Base-by-base conservation (phyloP, 192 early-diverging fungal species). In the Cladochytrium replicatum region DNA sequence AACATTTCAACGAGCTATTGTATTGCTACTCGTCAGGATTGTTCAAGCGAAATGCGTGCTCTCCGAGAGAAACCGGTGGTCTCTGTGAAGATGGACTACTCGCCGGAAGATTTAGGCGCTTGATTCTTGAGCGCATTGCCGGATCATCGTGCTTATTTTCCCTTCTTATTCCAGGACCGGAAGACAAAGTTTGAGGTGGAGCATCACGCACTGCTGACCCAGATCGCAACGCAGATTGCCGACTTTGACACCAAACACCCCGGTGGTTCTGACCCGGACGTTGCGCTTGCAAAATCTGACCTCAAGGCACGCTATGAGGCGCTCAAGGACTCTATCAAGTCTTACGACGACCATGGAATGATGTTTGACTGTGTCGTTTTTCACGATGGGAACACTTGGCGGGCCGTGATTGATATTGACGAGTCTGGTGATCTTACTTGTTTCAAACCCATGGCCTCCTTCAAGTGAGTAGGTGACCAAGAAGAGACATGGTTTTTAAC, bases 321-420 rank as follows among this genome's bases (percentile, higher is more conserved):
- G 11, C 72, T 94, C 19, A 77, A 77, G 45, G 69, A 69, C 31
- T 59, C 69, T 4, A 41, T 62, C 40, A 72, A 78, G 30, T 52
- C 55, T 21, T 94, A 82, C 54, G 67, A 78, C 1, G 91, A 96
- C 59, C 81, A 75, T 1, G 95, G 91, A 9, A 11, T 41, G 7
- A 46, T 60, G 15, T 32, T 67, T 28, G 93, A 93, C 66, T 82
- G 81, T 52, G 82, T 92, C 6, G 74, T 84, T 25, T 95, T 89
- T 66, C 73, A 86, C 58, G 94, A 97, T 56, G 93, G 93, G 29
- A 62, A 65, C 11, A 79, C 84, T 55, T 98, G 89, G 89, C 74
- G 86, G 19, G 90, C 84, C 4, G 86, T 77, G 0, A 51, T 95
- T 21, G 91, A 93, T 63, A 71, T 78, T 9, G 72, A 71, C 43